phyloP scores from a whole-genome alignment of 2,329 filamentous ascomycete genomes.

The Penicillium sp. region DNA sequence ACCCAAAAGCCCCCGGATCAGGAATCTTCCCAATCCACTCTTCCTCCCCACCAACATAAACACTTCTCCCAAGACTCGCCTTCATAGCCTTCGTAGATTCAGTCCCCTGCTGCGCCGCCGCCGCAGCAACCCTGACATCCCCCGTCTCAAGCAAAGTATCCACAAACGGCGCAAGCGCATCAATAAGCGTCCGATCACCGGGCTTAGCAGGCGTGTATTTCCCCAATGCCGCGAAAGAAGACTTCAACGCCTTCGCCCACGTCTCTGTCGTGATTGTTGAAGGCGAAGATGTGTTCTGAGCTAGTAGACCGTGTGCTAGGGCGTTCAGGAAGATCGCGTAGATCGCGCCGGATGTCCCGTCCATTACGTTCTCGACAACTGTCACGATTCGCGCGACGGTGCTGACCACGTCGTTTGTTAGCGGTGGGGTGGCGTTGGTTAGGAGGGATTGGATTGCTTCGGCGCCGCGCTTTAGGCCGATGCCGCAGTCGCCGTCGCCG shows the following conservation, averaged over 20 bases:
- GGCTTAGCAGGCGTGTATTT: conserved; percentile 86
- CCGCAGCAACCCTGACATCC: conserved; percentile 69
- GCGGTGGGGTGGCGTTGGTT: conserved; percentile 36
- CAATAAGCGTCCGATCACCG: conserved; percentile 86
- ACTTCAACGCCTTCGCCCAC: conserved; percentile 68
- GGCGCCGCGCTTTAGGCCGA: conserved; percentile 81
- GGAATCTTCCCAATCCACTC: conserved; percentile 69
- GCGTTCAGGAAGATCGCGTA: conserved; percentile 90
- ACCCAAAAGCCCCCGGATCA: conserved; percentile 73
- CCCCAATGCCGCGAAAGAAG: conserved; percentile 67
- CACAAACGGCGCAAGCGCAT: conserved; percentile 86
- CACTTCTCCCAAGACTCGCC: conserved; percentile 77
- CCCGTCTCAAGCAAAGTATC: conserved; percentile 64
- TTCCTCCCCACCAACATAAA: conserved; percentile 70
- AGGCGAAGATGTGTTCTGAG: conserved; percentile 49
- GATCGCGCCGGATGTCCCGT: conserved; percentile 72
- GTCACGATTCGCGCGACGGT: conserved; percentile 61
- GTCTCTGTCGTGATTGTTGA: conserved; percentile 49
- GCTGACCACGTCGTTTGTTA: conserved; percentile 58
- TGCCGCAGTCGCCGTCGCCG: conserved; percentile 86
- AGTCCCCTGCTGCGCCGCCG: conserved; percentile 71
- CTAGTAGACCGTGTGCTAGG: conserved; percentile 65
- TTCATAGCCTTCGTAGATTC: conserved; percentile 89
- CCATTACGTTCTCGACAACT: conserved; percentile 68
- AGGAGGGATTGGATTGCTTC: conserved; percentile 57